phyloP scores from a whole-genome alignment of 441 rosid genomes.

The Populus hybrid region DNA sequence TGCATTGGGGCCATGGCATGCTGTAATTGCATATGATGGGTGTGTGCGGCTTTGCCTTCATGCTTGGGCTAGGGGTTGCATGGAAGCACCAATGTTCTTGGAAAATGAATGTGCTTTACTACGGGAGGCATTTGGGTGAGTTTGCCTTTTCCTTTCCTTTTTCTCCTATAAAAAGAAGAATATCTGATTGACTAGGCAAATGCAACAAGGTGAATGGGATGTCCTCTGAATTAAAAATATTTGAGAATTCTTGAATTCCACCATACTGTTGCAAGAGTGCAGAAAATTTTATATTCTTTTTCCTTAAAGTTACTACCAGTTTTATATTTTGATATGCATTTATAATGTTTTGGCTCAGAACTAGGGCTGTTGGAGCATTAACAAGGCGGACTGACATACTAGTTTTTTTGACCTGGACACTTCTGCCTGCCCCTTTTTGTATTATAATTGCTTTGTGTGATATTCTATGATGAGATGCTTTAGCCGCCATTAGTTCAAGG shows the following conservation, averaged over 20 bases:
- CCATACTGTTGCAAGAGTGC: neutral
- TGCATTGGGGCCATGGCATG: conserved; percentile 96
- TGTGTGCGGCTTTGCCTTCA: conserved; percentile 97
- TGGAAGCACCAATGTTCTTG: conserved; percentile 96
- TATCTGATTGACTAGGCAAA: neutral
- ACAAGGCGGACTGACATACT: neutral
- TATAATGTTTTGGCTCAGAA: neutral
- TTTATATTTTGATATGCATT: neutral
- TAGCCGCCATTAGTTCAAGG: neutral
- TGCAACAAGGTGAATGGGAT: neutral
- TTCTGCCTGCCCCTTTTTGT: neutral
- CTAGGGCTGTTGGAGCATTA: neutral
- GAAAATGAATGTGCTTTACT: conserved; percentile 90
- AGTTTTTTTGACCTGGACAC: neutral
- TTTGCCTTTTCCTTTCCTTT: conserved; percentile 15
- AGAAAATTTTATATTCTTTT: neutral
- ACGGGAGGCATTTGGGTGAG: conserved; percentile 91
- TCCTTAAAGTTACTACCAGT: neutral
- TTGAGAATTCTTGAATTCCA: neutral
- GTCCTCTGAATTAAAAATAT: neutral
- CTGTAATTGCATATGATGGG: conserved; percentile 94
- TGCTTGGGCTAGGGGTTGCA: conserved; percentile 99
- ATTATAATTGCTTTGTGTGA: neutral
- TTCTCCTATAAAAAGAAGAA: neutral
- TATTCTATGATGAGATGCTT: neutral